phyloP scores from a whole-genome alignment of 306 rosid species.

The Sphenostylis stenocarpa region DNA sequence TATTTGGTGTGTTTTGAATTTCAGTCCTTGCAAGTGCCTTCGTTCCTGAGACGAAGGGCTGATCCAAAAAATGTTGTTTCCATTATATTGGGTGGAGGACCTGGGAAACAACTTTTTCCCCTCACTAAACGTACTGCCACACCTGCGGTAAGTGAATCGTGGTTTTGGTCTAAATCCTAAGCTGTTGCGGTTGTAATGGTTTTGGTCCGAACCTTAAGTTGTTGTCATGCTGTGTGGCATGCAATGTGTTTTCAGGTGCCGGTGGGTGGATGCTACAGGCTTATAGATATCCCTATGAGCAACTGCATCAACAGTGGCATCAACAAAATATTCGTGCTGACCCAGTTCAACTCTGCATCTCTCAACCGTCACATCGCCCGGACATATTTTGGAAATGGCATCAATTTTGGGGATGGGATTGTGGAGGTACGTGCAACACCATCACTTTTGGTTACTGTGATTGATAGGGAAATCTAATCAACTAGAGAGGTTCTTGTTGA shows the following conservation, averaged over 20 bases:
- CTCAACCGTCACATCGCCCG: constrained; percentile 91
- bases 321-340: constrained; percentile 77
- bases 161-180: not conserved
- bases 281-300: constrained; percentile 96
- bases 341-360: constrained; percentile 92
- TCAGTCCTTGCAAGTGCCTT: constrained; percentile 61
- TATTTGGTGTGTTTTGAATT: constrained; percentile 28
- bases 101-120: constrained; percentile 83
- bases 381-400: constrained; percentile 81
- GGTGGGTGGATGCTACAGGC: constrained; percentile 91
- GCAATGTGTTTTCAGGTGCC: constrained; percentile 66
- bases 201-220: not conserved
- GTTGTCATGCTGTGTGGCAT: not conserved
- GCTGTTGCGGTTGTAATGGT: not conserved
- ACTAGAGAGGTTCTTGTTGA: not conserved
- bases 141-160: constrained; percentile 72
- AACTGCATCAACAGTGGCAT: constrained; percentile 93
- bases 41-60: constrained; percentile 45
- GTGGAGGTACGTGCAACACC: constrained; percentile 70
- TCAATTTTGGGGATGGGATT: constrained; percentile 90
- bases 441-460: constrained; percentile 24
- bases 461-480: constrained; percentile 26
- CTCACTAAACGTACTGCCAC: constrained; percentile 78
- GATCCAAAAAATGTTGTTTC: constrained; percentile 82
- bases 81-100: constrained; percentile 86